These are phyloP conservation scores for Ogataea polymorpha DNA, from an alignment of 805 yeast genomes.

Conservation along the genomic window DNA sequence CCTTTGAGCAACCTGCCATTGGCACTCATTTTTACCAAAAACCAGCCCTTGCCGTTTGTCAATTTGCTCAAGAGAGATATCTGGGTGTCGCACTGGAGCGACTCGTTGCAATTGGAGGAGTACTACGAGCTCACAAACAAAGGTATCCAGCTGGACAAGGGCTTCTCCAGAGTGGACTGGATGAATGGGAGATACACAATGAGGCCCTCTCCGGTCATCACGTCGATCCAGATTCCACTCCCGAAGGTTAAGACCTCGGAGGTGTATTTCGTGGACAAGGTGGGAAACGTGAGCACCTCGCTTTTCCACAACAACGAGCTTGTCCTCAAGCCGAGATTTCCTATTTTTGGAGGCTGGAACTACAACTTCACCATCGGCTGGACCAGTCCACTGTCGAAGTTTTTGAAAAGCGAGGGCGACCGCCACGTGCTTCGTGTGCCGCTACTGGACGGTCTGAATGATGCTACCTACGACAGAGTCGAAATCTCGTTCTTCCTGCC, in stretches of 20 bases:
- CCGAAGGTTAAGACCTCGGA: constrained; percentile 48
- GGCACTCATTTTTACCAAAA: constrained; percentile 60
- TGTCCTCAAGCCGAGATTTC: constrained; percentile 80
- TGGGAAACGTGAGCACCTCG: constrained; percentile 89
- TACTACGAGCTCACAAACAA: constrained; percentile 74
- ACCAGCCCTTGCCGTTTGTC: constrained; percentile 61
- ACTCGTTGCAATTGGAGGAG: constrained; percentile 74
- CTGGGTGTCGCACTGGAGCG: constrained; percentile 88
- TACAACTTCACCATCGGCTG: constrained; percentile 96
- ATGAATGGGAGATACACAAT: constrained; percentile 52
- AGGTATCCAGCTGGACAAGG: constrained; percentile 65
- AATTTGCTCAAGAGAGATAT: constrained; percentile 63
- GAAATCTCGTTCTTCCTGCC: constrained; percentile 70
- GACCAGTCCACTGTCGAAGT: constrained; percentile 58
- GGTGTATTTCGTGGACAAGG: constrained; percentile 80
- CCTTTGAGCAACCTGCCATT: constrained; percentile 50
- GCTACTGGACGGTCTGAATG: constrained; percentile 65
- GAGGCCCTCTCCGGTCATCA: constrained; percentile 56
- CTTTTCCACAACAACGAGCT: constrained; percentile 42
- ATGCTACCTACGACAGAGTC: constrained; percentile 62
- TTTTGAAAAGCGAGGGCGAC: constrained; percentile 46
- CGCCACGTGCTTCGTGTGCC: constrained; percentile 65
- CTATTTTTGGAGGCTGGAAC: constrained; percentile 95
- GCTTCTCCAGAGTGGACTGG: constrained; percentile 81
- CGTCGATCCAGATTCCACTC: constrained; percentile 56